These are phyloP conservation scores for Microbotryum silenes-acaulis DNA, from an alignment of 1,284 basidiomycete genomes.

Conservation along the genomic window DNA sequence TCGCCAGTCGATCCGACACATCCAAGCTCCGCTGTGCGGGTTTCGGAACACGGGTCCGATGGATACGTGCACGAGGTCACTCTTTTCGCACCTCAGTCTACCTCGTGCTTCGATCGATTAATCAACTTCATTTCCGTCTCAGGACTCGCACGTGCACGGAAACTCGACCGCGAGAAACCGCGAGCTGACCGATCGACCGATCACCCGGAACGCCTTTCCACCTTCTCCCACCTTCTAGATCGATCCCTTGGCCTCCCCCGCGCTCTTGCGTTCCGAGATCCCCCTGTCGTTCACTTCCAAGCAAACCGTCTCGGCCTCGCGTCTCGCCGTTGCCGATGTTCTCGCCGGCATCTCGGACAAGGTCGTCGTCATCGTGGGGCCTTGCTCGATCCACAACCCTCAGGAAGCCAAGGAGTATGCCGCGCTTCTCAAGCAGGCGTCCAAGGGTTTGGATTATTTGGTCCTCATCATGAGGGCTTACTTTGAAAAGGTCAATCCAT, in stretches of 20 bases:
- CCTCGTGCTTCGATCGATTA: no score
- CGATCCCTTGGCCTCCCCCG: conserved; percentile 85
- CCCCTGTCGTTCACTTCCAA: conserved; percentile 48
- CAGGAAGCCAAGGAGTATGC: conserved; percentile 89
- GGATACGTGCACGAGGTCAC: no score
- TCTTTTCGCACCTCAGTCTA: no score
- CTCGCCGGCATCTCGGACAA: conserved; percentile 76
- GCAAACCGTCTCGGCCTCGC: conserved; percentile 66
- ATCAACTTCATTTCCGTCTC: no score
- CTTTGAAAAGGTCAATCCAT: conserved; percentile 50
- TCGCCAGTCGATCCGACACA: no score
- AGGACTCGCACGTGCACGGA: no score
- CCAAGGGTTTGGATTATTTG: conserved; percentile 62
- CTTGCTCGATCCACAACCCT: conserved; percentile 83
- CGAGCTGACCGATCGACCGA: no score
- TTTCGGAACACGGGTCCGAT: no score
- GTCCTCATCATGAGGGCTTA: conserved; percentile 93
- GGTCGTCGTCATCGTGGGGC: conserved; percentile 82
- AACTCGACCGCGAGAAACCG: no score
- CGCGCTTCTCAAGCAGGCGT: conserved; percentile 56
- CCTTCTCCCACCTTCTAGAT: conserved; percentile 9
- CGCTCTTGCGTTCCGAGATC: conserved; percentile 76
- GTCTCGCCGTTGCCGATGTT: conserved; percentile 66
- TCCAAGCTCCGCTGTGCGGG: no score
- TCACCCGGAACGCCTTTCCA: no score